Conservation (phyloP, 495 filamentous ascomycete genomes). For the Copromyces sp. region DNA sequence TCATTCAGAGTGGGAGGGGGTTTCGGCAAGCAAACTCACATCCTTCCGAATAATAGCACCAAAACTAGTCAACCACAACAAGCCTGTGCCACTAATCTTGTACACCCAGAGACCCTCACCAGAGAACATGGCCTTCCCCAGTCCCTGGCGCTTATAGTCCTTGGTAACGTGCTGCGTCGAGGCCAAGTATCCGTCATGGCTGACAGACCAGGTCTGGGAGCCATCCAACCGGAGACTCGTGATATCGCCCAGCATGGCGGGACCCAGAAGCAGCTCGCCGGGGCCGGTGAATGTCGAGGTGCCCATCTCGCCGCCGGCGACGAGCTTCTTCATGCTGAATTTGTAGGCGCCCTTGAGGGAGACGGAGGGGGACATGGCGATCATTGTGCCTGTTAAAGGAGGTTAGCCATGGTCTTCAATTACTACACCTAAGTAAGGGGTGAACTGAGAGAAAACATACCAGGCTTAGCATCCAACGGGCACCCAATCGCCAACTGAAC, state of each 20-base stretch:
- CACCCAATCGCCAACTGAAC: slow-evolving; percentile 84
- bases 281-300: slow-evolving; percentile 81
- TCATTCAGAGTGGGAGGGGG: too few species aligned
- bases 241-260: slow-evolving; percentile 74
- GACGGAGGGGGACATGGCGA: slow-evolving; percentile 85
- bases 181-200: slow-evolving; percentile 69
- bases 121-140: slow-evolving; percentile 88
- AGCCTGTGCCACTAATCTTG: slow-evolving; percentile 65
- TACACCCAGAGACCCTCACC: slow-evolving; percentile 91
- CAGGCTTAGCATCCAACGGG: slow-evolving; percentile 71
- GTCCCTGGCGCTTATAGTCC: slow-evolving; percentile 74
- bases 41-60: slow-evolving; percentile 95
- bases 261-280: slow-evolving; percentile 79
- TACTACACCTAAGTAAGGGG: background rate
- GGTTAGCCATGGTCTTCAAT: background rate
- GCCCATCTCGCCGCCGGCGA: slow-evolving; percentile 71
- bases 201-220: slow-evolving; percentile 67
- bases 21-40: slow-evolving; percentile 40
- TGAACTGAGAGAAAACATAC: slow-evolving; percentile 29
- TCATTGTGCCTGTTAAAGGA: slow-evolving; percentile 58
- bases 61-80: slow-evolving; percentile 85
- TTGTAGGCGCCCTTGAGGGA: slow-evolving; percentile 70
- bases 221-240: slow-evolving; percentile 64
- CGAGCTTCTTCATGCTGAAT: slow-evolving; percentile 75
- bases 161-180: slow-evolving; percentile 67